Conservation (phyloP, 306 rosid genomes). For the Hippophae tibetana region DNA sequence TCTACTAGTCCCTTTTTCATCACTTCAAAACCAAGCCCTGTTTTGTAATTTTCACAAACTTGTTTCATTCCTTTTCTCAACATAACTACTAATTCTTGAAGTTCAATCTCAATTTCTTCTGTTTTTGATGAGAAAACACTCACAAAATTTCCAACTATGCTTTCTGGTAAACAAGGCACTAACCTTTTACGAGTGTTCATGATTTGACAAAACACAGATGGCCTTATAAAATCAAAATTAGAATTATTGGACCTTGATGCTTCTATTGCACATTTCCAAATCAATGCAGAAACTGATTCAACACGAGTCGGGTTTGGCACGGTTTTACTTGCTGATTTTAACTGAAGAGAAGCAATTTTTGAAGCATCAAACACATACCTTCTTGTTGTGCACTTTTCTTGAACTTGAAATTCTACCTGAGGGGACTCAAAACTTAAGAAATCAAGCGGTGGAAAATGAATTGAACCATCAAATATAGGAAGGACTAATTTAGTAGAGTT, state of each 20-base stretch:
- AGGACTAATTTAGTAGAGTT: too few relatives aligned
- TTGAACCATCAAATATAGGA: constrained; percentile 14
- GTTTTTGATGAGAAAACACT: constrained; percentile 13
- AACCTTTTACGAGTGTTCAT: constrained; percentile 27
- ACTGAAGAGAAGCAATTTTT: background rate
- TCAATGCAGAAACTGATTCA: constrained; percentile 28
- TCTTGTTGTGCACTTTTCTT: constrained; percentile 19
- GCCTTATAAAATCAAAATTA: background rate
- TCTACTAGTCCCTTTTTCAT: constrained; percentile 11
- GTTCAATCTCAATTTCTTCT: background rate
- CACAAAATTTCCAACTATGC: constrained; percentile 32
- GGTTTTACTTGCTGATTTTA: background rate
- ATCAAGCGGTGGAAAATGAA: constrained; percentile 19
- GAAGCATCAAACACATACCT: constrained; percentile 9
- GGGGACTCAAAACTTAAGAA: background rate
- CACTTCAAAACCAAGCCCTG: constrained; percentile 4
- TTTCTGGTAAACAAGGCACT: constrained; percentile 10
- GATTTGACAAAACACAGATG: constrained; percentile 23
- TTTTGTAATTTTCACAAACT: constrained; percentile 1
- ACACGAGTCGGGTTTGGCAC: constrained; percentile 5
- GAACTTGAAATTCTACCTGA: background rate
- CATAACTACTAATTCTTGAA: constrained; percentile 6
- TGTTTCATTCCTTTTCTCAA: constrained; percentile 9
- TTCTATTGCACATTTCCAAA: constrained; percentile 39
- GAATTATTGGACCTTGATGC: constrained; percentile 11